Percentiles rank a stretch among this genome's conserved stretches.
Evolutionary conservation across 1,284 basidiomycete species (phyloP).

Genomic region (Malassezia vespertilionis): DNA sequence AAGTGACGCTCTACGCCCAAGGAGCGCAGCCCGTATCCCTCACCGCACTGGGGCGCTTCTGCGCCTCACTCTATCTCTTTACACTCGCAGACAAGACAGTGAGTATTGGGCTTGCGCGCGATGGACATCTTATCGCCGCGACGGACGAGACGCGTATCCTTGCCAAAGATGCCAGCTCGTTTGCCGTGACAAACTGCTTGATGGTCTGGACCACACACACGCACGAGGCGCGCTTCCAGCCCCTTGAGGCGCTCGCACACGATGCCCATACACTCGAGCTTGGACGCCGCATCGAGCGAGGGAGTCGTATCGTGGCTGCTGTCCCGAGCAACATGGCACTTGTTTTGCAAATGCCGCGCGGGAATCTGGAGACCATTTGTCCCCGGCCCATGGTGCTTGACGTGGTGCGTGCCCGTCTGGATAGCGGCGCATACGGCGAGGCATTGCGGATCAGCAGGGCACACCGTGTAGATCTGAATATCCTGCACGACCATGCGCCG

Average conservation of each 20-base stretch:
- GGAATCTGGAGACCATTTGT: conserved; percentile 89
- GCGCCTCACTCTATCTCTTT: conserved; percentile 20
- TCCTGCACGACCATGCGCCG: conserved; percentile 69
- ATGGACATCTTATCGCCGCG: conserved; percentile 51
- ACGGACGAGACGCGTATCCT: conserved; percentile 50
- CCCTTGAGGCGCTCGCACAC: background rate
- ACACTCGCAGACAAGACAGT: conserved; percentile 12
- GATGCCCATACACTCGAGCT: conserved; percentile 23
- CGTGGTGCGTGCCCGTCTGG: conserved; percentile 33
- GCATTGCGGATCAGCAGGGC: conserved; percentile 84
- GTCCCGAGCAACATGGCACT: conserved; percentile 56
- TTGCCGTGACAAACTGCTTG: conserved; percentile 66
- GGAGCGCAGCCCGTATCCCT: no score
- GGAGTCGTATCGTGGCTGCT: conserved; percentile 38
- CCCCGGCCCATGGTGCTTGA: conserved; percentile 82
- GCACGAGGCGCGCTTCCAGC: conserved; percentile 67
- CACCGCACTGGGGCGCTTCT: background rate
- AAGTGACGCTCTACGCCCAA: conserved; percentile 5
- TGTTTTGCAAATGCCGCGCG: conserved; percentile 90
- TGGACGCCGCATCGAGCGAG: conserved; percentile 39
- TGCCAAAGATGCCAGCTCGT: conserved; percentile 64
- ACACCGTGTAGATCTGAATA: conserved; percentile 81
- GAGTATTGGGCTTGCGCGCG: conserved; percentile 57
- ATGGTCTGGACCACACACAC: conserved; percentile 75
- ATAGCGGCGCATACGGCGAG: conserved; percentile 57